Conservation (phyloP, 23 red algal species). For the Gracilaria domingensis region DNA sequence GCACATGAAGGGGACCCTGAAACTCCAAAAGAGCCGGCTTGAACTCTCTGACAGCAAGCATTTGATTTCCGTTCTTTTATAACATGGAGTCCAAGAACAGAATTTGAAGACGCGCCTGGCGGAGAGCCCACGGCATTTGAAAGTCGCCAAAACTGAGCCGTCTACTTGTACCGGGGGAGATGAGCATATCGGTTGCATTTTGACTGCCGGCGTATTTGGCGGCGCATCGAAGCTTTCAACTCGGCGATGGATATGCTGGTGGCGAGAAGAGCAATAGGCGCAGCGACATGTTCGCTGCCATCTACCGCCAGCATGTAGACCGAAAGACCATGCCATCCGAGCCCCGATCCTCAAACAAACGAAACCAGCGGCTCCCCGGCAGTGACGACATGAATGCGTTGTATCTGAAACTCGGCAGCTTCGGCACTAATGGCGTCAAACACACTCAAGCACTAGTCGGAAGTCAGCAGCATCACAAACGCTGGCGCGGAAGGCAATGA, state of each 20-base stretch:
- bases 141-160: constrained; percentile 39
- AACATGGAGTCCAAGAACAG: constrained; percentile 64
- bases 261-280: constrained; percentile 60
- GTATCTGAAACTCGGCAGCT: constrained; percentile 22
- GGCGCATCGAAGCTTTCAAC: constrained; percentile 4
- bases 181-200: neutral
- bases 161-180: neutral
- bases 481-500: constrained; percentile 62
- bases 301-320: constrained; percentile 63
- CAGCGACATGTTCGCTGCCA: constrained; percentile 58
- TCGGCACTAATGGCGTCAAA: constrained; percentile 47
- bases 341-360: constrained; percentile 60
- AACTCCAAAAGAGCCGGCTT: constrained; percentile 59
- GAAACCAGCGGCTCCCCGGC: constrained; percentile 29
- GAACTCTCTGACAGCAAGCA: constrained; percentile 66
- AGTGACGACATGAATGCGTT: constrained; percentile 46
- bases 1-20: constrained; percentile 62
- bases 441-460: constrained; percentile 53
- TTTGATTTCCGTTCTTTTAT: constrained; percentile 20
- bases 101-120: constrained; percentile 51
- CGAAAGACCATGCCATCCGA: constrained; percentile 50
- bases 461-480: constrained; percentile 64
- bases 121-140: constrained; percentile 35
- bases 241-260: constrained; percentile 5
- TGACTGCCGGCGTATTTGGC: neutral